phyloP scores from a whole-genome alignment of 768 basidiomycete species.

The Hirschioporus abietinus region DNA sequence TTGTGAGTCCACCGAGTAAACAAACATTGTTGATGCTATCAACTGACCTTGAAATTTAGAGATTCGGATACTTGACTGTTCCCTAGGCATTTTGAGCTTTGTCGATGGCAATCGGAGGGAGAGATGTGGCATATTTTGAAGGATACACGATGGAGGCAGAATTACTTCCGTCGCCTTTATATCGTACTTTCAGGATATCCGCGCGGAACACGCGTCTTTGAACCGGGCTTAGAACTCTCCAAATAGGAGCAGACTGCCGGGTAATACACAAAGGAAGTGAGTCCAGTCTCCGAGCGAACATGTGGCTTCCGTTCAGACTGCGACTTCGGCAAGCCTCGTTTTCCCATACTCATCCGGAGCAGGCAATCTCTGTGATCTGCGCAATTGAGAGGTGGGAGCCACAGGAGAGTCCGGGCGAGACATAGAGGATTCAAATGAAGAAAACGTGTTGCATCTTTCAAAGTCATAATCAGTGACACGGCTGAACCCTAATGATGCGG shows the following conservation, averaged over 20 bases:
- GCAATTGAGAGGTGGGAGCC: background rate
- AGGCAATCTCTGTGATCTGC: background rate
- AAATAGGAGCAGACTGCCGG: background rate
- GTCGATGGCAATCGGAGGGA: background rate
- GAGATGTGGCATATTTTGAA: background rate
- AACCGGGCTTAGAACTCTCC: background rate
- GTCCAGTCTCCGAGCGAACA: background rate
- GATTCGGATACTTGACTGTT: background rate
- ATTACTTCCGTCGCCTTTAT: background rate
- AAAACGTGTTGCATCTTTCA: background rate
- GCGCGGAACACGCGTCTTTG: background rate
- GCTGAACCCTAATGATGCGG: background rate
- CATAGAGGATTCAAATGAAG: background rate
- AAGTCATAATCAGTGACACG: background rate
- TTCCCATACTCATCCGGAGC: background rate
- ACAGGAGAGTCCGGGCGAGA: background rate
- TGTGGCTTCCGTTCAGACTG: background rate
- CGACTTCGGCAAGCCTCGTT: background rate
- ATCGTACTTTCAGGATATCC: background rate
- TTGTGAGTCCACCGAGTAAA: background rate
- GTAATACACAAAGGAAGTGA: background rate
- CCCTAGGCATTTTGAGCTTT: background rate
- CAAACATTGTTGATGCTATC: background rate
- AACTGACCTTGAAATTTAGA: background rate
- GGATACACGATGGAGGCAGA: background rate